Evolutionary conservation across 2,329 filamentous ascomycete genomes (phyloP), one percentile per base, ranked within the genome.

Genomic region (Pestalotiopsis sp.): DNA sequence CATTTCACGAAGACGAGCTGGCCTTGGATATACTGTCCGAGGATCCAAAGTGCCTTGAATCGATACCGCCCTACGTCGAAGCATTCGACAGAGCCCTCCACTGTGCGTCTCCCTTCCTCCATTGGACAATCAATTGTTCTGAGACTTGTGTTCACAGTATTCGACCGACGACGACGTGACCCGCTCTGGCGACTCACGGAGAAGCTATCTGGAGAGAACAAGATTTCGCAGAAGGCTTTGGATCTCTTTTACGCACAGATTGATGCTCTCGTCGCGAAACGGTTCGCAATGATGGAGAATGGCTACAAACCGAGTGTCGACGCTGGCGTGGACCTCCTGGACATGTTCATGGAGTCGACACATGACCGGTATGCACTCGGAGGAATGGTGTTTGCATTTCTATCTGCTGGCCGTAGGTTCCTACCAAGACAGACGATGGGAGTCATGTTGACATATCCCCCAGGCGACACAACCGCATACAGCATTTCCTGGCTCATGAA

Each of bases 391-490:
- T 59, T 59, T 59, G 57, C 57, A 59, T 59, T 59, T 4, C 27
- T 59, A 13, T 27, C 27, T 31, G 57, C 57, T 11, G 57, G 57
- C 25, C 57, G 57, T 59, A 17, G 4, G 57, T 58, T 20, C 25
- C 1, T 7, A 31, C 31, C 31, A 31, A 9, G 0, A 1, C 31
- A 31, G 31, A 31, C 7, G 9, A 2, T 31, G 1, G 9, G 31
- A 2, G 7, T 9, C 31, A 52, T 52, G 12, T 2, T 52, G 49
- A 52, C 17, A 1, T 52, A 17, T 5, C 12, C 0, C 3, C 6
- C 11, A 59, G 57, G 57, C 27, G 57, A 59, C 57, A 59, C 57
- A 13, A 59, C 57, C 20, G 57, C 57, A 31, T 59, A 59, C 57
- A 27, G n/a, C 23, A 59, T 36, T 11, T 59, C 57, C 1, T 59